Percentiles rank a stretch among this genome's conserved stretches.
These are phyloP conservation scores for Cyclostephanos tholiformis DNA, from an alignment of 108 stramenopile species.

Conservation along the genomic window DNA sequence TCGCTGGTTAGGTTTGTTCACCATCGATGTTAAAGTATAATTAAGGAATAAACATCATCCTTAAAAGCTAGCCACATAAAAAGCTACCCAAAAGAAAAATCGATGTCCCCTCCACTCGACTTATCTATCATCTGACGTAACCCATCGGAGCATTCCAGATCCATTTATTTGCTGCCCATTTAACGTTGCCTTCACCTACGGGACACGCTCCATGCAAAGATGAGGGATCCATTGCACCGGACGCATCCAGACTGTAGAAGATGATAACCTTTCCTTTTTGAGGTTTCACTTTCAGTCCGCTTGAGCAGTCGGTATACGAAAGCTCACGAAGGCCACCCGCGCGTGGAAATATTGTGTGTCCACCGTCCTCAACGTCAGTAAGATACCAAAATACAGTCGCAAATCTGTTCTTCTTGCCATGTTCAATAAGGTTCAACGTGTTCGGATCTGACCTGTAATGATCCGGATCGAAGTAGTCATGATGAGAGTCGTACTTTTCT, in stretches of 20 bases:
- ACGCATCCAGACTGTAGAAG: constrained; percentile 70
- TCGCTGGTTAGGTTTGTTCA: background rate
- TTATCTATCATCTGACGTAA: constrained; percentile 3
- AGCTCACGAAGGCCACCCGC: constrained; percentile 22
- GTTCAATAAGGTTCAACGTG: constrained; percentile 49
- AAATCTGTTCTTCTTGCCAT: constrained; percentile 75
- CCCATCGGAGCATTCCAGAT: constrained; percentile 80
- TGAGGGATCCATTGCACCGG: constrained; percentile 58
- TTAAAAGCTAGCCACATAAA: too few species aligned
- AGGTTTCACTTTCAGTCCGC: constrained; percentile 73
- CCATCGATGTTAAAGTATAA: too few species aligned
- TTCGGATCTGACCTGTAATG: constrained; percentile 46
- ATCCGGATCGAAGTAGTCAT: constrained; percentile 76
- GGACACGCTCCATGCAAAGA: constrained; percentile 93
- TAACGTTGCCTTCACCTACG: constrained; percentile 75
- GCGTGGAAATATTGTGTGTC: constrained; percentile 72
- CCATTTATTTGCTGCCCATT: constrained; percentile 95
- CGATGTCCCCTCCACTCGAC: too few species aligned
- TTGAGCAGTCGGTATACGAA: constrained; percentile 26
- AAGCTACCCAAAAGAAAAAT: too few species aligned
- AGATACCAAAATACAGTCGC: constrained; percentile 93
- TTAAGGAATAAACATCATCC: too few species aligned
- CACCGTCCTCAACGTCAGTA: constrained; percentile 79
- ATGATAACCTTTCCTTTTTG: constrained; percentile 83
- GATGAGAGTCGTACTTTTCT: constrained; percentile 82